Base-by-base conservation (phyloP, 768 basidiomycete species). In the Mrakia hoshinonis region DNA sequence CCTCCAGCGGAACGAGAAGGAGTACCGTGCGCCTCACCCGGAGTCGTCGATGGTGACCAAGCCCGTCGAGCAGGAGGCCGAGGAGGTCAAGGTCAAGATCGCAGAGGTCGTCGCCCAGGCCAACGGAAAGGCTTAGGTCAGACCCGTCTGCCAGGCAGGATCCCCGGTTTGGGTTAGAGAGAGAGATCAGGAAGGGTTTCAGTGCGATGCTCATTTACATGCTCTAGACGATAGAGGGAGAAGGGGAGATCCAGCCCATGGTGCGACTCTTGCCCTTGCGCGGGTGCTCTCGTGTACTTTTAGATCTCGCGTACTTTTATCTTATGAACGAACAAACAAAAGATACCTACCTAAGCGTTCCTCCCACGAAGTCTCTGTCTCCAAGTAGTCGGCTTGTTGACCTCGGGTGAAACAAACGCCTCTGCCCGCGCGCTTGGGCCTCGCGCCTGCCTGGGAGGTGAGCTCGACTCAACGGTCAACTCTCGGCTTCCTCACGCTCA, bases 1-100 rank as follows among this genome's bases (percentile, higher is more conserved):
- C 77, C 76, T 93, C 31, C 82, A 82, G 62, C 77, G 81, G n/a
- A 94, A 95, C 80, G 75, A 83, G 54, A 78, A 79, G 31, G 75
- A 74, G 60, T 82, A 78, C 70, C 70, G 68, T 2, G 74, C 76
- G 24, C 80, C 80, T 48, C 80, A 81, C 68, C 80, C 80, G 0
- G 77, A 78, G 64, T 73, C 73, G 11, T 74, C 76, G 31, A 79
- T 63, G 72, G 22, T 76, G 9, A 31, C 34, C 34, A 34, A 34
- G n/a, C 18, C 18, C 34, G 31, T 36, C 18, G 58, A 36, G 31
- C 31, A 61, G 58, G 34, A 31, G 31, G 58, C 58, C 58, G 58
- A 61, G 4, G 58, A 61, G 13, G 58, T 61, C 18, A 34, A 61
- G 58, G 58, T 36, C 26, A 61, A 29, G 58, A 61, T 61, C 34